Conservation (phyloP, 1,139 yeast species). For the Barnettozyma hawaiiensis region DNA sequence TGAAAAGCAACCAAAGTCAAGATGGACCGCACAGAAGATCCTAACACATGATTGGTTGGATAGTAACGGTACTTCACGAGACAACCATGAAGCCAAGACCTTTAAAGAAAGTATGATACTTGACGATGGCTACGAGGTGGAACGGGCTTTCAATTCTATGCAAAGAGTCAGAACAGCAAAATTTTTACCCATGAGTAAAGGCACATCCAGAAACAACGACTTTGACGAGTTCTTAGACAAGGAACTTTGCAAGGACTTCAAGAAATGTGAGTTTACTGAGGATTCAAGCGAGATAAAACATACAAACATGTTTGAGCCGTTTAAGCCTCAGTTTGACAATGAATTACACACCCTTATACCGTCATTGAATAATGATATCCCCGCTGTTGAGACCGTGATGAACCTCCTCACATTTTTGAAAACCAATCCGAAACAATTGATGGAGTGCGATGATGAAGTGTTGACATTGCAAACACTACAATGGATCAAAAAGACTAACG, state of each 20-base stretch:
- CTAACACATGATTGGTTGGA: slow-evolving; percentile 56
- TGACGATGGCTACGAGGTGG: not conserved
- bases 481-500: slow-evolving; percentile 8
- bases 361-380: slow-evolving; percentile 6
- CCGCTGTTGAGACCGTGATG: not conserved
- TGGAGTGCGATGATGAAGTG: not conserved
- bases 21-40: slow-evolving; percentile 53
- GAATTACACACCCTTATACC: not conserved
- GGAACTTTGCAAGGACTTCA: not conserved
- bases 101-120: not conserved
- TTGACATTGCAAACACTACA: slow-evolving; percentile 7
- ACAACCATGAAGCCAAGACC: not conserved
- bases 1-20: slow-evolving; percentile 54
- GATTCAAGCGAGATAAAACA: not conserved
- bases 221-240: slow-evolving; percentile 10
- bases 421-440: not conserved
- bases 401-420: slow-evolving; percentile 1
- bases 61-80: not conserved
- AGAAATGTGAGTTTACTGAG: not conserved
- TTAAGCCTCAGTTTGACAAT: not conserved
- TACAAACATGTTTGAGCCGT: slow-evolving; percentile 15
- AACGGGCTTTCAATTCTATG: slow-evolving; percentile 19
- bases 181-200: slow-evolving; percentile 30
- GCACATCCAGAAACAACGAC: slow-evolving; percentile 17
- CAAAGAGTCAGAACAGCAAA: slow-evolving; percentile 22